Evolutionary conservation across 257 asterid species (phyloP), one percentile per base, ranked within the genome.

Genomic region (Osmanthus fragrans): DNA sequence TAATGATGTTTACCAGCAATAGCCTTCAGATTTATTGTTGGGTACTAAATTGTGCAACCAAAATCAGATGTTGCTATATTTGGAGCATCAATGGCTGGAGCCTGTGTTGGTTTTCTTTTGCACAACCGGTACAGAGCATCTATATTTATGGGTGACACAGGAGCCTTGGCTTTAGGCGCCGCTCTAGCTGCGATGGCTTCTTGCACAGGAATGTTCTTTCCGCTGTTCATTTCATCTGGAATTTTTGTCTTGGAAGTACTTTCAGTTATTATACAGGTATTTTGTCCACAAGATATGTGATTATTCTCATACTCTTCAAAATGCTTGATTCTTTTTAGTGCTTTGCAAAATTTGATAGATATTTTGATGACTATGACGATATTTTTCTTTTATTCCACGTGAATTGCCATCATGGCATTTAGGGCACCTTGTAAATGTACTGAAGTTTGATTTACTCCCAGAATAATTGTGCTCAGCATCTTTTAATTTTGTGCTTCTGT

Each of bases 171-270:
- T 85, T 74, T 92, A 75, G 98, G 96, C 7, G 97, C 97, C 51
- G 98, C 97, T 71, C 93, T 94, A 78, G 97, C 98, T 78, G 91
- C 97, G 72, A 94, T 94, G 97, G 98, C 98, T 82, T 91, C 97
- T 79, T 89, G 94, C 83, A 85, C 98, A 3, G 98, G 97, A 80
- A 91, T 92, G 98, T 94, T 91, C 81, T 88, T 94, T 78, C 98
- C 98, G 2, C 82, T 94, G 86, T 86, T 91, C 75, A 85, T 94
- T 86, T 88, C 92, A 32, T 91, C 97, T 18, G 97, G 97, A 77
- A 75, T 94, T 65, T 88, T 84, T 76, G 76, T 92, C 79, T 71
- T 90, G 58, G 95, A 91, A 81, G 83, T 88, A 71, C 68, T 89
- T 39, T 88, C 94, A 37, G 90, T 92, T 72, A 75, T 89, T 73